Evolutionary conservation across 2,329 filamentous ascomycete genomes (phyloP), one percentile per base, ranked within the genome.

Genomic region (Dendrostoma leiphaemia): DNA sequence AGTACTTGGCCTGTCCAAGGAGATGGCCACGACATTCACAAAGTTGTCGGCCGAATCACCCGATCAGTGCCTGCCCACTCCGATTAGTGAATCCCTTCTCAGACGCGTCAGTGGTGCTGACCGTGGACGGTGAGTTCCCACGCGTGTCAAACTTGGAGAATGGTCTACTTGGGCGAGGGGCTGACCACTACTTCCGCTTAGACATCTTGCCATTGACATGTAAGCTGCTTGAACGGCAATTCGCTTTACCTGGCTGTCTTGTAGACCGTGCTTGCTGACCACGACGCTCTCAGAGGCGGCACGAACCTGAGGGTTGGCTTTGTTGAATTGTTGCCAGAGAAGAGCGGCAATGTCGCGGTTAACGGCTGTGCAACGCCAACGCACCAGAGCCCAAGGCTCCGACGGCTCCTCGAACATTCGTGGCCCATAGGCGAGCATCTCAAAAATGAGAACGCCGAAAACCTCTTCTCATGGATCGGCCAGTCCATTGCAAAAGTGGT

Each of bases 391-490:
- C 63, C 44, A 55, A 64, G n/a, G 37, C 64, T 88, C 29, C 75
- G 75, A 32, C 76, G 85, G 44, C 79, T 81, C 5, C 71, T 90
- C 52, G 89, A 91, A 66, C 85, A 79, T 60, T 82, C 82, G 51
- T 91, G 88, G 88, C 82, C 87, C 7, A 92, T 92, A 62, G 81
- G 80, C 45, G 83, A 91, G 38, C 82, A 86, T 51, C 71, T 91
- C 59, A 91, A 91, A 65, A 83, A 81, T 67, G 84, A 91, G 61
- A 86, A 91, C 59, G 83, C 87, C 1, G 84, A 90, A 53, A 84
- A 85, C 54, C 74, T 93, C 2, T 94, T 94, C 67, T 71, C 79
- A n/a, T 94, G 89, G 89, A 90, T 94, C 60, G 90, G 89, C 24
- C 76, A 81, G 62, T 89, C 86, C 63, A 90, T 94, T 61, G 87